Evolutionary conservation across 148 eudicot genomes (phyloP).

Genomic region (Spergularia bocconei): DNA sequence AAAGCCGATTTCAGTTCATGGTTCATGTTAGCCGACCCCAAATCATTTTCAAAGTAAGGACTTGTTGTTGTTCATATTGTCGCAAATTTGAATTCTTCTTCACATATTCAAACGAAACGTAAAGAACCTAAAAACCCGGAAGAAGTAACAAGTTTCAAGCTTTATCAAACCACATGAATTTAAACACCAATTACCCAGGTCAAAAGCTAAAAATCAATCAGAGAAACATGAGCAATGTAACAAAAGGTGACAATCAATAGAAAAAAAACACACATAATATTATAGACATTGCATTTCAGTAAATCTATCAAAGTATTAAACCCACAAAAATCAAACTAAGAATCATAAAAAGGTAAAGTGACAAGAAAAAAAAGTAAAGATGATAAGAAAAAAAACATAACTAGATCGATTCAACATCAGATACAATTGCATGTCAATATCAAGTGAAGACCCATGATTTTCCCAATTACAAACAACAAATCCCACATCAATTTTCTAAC

Average conservation of each 20-base stretch:
- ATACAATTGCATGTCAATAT: constrained; percentile 29
- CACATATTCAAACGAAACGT: too few relatives aligned
- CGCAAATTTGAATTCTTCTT: too few relatives aligned
- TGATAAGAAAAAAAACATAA: not conserved
- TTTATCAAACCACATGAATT: not conserved
- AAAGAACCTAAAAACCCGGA: not conserved
- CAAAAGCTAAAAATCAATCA: not conserved
- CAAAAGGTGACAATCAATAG: not conserved
- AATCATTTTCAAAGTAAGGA: too few relatives aligned
- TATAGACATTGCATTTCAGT: not conserved
- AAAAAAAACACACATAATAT: not conserved
- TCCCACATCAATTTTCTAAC: constrained; percentile 10
- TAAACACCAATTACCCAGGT: not conserved
- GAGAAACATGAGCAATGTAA: not conserved
- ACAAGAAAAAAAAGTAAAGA: constrained; percentile 3
- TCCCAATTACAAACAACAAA: constrained; percentile 3
- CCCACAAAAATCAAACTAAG: constrained; percentile 2
- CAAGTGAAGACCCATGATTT: constrained; percentile 15
- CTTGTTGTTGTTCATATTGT: too few relatives aligned
- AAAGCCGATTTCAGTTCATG: too few relatives aligned
- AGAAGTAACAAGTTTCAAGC: constrained; percentile 6
- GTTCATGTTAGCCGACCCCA: too few relatives aligned
- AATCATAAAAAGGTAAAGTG: not conserved
- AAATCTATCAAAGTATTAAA: not conserved
- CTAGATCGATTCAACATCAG: constrained; percentile 25